phyloP scores from a whole-genome alignment of 176 grass and related monocot species.

The Aegilops sharonensis region DNA sequence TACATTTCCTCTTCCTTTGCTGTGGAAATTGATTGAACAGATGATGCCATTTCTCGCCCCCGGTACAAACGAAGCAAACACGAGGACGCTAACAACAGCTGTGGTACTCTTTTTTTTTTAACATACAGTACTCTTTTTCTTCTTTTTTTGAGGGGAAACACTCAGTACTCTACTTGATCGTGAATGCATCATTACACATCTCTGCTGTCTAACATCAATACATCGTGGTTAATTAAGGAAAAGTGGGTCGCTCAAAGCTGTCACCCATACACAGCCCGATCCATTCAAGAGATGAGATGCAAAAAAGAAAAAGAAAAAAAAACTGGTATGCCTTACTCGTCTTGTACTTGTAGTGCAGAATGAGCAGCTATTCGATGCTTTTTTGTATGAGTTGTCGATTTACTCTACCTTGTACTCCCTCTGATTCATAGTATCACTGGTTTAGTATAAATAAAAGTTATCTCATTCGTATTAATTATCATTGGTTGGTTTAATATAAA shows the following conservation, averaged over 20 bases:
- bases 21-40: background rate
- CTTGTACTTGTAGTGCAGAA: background rate
- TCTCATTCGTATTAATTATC: too few relatives aligned
- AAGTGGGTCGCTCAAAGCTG: background rate
- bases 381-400: background rate
- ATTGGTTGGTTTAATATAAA: too few relatives aligned
- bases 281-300: too few relatives aligned
- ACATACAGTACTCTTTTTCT: too few relatives aligned
- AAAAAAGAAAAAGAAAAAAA: too few relatives aligned
- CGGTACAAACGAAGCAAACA: background rate
- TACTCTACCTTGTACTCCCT: too few relatives aligned
- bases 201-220: background rate
- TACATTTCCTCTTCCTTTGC: background rate
- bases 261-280: background rate
- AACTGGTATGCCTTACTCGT: too few relatives aligned
- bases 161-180: too few relatives aligned
- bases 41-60: background rate
- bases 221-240: slow-evolving; percentile 3
- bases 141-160: too few relatives aligned
- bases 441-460: too few relatives aligned
- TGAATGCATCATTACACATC: background rate
- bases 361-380: background rate
- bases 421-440: too few relatives aligned
- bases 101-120: background rate
- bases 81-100: background rate